Base-by-base conservation (phyloP, 2,329 filamentous ascomycete genomes). In the Fusarium drepaniforme region DNA sequence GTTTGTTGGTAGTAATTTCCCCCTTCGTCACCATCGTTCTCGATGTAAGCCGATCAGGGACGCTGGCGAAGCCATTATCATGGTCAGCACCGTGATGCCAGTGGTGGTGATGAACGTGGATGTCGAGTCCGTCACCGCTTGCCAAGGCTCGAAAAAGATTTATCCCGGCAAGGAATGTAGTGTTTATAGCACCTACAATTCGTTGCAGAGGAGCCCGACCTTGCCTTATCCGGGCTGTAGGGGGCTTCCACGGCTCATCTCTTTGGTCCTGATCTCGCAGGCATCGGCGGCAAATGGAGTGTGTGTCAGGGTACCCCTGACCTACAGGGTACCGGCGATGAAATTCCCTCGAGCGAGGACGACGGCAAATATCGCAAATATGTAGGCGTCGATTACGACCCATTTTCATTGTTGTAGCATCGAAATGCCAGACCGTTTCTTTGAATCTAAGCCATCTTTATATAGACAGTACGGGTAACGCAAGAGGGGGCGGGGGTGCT, bases 221-320 rank as follows among this genome's bases (percentile, higher is more conserved):
- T 35, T 58, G 56, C 21, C 30, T 58, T 23, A 33, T 38, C 33
- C 15, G 56, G 33, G 12, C 21, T 38, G 21, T 13, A 35, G 56
- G n/a, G 21, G n/a, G 30, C 56, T 53, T n/a, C 38, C 38, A 28
- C 13, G 37, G 23, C 25, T 56, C 37, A 56, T 38, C n/a, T 64
- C 28, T 64, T 12, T 38, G n/a, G 28, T 28, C 61, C 13, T 40
- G 46, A 35, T 64, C 61, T n/a, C 37, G 60, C 23, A 44, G 66
- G 25, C 66, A 68, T 30, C 61, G 66, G 23, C 66, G 61, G 30
- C 66, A 68, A 35, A 65, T 33, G 23, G 66, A 64, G 49, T 64
- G 49, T n/a, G 61, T 65, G 61, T 16, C 53, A 59, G 60, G 60
- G 40, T 68, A 64, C n/a, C 42, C 60, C 28, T 57, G 66, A 11